phyloP scores from a whole-genome alignment of 805 yeast species.

The Saccharomycopsis selenospora region DNA sequence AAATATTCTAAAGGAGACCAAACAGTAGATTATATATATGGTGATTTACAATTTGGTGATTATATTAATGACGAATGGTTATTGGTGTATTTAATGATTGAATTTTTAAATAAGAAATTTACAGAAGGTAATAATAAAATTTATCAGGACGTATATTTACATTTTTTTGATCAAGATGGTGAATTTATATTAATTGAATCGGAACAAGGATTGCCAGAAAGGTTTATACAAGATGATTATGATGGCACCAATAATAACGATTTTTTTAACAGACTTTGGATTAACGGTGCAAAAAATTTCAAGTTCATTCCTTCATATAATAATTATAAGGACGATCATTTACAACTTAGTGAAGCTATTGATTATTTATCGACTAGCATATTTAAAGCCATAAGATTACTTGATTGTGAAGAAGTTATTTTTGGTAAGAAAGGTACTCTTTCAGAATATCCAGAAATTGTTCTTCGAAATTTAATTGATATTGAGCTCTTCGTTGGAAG shows the following conservation, averaged over 20 bases:
- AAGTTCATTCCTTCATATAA: constrained; percentile 4
- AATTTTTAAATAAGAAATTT: constrained; percentile 28
- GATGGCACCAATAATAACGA: constrained; percentile 26
- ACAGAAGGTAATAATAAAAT: not conserved
- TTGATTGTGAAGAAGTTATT: not conserved
- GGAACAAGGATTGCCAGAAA: constrained; percentile 38
- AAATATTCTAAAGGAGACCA: constrained; percentile 12
- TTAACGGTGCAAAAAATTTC: constrained; percentile 28
- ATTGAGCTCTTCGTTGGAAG: not conserved
- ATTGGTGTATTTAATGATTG: constrained; percentile 33
- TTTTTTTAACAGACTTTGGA: constrained; percentile 48
- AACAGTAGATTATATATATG: constrained; percentile 30
- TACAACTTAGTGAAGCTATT: not conserved
- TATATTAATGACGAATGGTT: constrained; percentile 40
- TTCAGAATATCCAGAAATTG: not conserved
- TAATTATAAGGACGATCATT: not conserved
- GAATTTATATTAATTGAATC: constrained; percentile 49
- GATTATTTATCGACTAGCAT: not conserved
- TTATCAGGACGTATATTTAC: constrained; percentile 35
- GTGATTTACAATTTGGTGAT: constrained; percentile 39
- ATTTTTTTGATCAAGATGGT: constrained; percentile 45
- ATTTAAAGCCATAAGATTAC: not conserved
- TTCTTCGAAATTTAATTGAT: not conserved
- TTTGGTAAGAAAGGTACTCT: not conserved
- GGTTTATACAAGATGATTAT: constrained; percentile 35